Evolutionary conservation across 257 asterid species (phyloP), one percentile per base, ranked within the genome.

Genomic region (Rehmannia glutinosa): DNA sequence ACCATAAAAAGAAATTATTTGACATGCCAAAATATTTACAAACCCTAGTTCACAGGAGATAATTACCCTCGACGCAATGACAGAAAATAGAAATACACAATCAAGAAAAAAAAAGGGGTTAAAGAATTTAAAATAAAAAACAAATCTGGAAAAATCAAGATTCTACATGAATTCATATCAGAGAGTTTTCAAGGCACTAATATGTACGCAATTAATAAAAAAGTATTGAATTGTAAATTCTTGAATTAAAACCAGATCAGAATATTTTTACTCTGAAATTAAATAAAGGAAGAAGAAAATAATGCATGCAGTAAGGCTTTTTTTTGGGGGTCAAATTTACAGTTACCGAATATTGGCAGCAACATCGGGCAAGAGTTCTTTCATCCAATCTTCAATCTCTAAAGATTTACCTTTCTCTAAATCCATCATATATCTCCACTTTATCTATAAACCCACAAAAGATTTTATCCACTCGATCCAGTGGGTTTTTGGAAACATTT

Each of bases 341-440:
- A 69, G 35, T 57, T 72, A 78, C 78, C 83, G 73, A 41, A 49
- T 38, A 20, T 72, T 68, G 19, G 69, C 53, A 13, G 77, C 51
- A 25, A 13, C 28, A 61, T 78, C 83, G 20, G 80, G 80, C 51
- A 65, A 55, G 66, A 74, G 24, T 30, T 16, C 72, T 8, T 61
- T 62, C 72, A 70, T 47, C 80, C 73, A 71, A 6, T 74, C 67
- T 21, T 78, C 77, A 17, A 73, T 53, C 27, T 66, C 74, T 35
- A 16, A 68, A 2, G 71, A 35, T 41, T 42, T 57, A 39, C 51
- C 51, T 12, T 16, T 68, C 9, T 33, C 50, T 62, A 67, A 64
- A 39, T 69, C 78, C 82, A 77, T 77, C 42, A 11, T 8, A 7
- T 56, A 3, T 12, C 12, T 20, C 24, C 19, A 12, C 36, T 47